phyloP scores from a whole-genome alignment of 2,329 filamentous ascomycete genomes.

The Coniochaeta hoffmannii region DNA sequence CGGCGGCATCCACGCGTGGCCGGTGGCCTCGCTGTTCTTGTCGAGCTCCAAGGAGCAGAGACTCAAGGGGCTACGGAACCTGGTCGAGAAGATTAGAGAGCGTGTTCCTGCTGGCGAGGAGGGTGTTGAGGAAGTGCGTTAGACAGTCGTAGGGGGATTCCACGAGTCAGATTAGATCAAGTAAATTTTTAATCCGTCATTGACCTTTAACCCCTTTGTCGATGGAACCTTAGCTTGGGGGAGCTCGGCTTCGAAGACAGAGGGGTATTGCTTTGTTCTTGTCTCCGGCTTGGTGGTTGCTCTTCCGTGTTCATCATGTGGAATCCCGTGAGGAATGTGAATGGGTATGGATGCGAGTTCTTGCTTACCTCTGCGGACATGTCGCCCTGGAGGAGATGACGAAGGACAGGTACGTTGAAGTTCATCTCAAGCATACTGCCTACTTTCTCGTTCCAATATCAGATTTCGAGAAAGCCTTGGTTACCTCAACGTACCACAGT shows the following conservation, averaged over 20 bases:
- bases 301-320: constrained; percentile 31
- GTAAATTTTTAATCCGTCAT: constrained; percentile 38
- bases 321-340: constrained; percentile 3
- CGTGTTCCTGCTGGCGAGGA: constrained; percentile 10
- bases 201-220: constrained; percentile 22
- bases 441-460: no score
- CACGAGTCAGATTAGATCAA: constrained; percentile 60
- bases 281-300: constrained; percentile 26
- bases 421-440: no score
- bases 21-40: constrained; percentile 59
- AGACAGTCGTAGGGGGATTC: neutral
- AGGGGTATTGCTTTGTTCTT: constrained; percentile 9
- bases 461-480: no score
- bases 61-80: constrained; percentile 38
- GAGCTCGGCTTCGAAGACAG: constrained; percentile 40
- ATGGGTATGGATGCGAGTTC: neutral
- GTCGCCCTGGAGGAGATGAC: neutral
- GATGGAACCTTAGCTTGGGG: constrained; percentile 38
- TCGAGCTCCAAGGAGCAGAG: constrained; percentile 40
- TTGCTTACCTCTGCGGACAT: neutral
- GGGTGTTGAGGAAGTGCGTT: constrained; percentile 18
- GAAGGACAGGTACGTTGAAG: no score
- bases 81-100: constrained; percentile 30
- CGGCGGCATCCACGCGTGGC: constrained; percentile 75
- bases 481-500: no score